A percentile compares a stretch with the other conserved stretches of the same genome.
These are phyloP conservation scores for Neurospora discreta DNA, from an alignment of 495 filamentous ascomycete species.

Conservation along the genomic window DNA sequence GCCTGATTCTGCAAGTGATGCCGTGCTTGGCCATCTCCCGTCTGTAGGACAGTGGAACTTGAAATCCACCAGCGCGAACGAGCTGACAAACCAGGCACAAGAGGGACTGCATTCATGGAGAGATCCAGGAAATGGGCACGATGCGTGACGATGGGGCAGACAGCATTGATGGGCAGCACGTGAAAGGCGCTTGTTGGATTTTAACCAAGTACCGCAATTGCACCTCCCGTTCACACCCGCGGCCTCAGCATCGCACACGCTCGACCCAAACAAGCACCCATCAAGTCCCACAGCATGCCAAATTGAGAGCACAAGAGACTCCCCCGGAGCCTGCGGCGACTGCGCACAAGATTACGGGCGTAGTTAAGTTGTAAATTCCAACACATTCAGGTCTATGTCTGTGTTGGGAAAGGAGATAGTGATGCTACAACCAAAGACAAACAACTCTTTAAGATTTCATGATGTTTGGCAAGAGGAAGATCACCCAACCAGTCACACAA, in stretches of 20 bases:
- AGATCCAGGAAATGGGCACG: background rate
- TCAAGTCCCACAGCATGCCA: background rate
- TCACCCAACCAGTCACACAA: background rate
- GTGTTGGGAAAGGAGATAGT: background rate
- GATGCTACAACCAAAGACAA: background rate
- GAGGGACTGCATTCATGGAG: background rate
- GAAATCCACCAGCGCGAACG: background rate
- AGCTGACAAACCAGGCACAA: background rate
- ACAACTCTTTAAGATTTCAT: background rate
- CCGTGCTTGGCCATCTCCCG: background rate
- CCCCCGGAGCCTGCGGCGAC: background rate
- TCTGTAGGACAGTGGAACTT: background rate
- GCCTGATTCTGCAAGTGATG: background rate
- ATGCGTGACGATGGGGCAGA: background rate
- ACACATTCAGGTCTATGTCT: background rate
- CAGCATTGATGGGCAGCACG: background rate
- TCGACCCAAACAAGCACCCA: background rate
- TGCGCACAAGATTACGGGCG: background rate
- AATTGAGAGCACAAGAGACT: background rate
- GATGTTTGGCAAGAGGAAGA: background rate
- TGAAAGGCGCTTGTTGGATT: background rate
- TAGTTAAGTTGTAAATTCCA: background rate
- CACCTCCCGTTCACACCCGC: background rate
- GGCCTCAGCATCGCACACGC: background rate
- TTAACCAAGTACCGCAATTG: background rate